These are phyloP conservation scores for Metschnikowia aberdeeniae DNA, from an alignment of 805 yeast genomes.

Conservation along the genomic window DNA sequence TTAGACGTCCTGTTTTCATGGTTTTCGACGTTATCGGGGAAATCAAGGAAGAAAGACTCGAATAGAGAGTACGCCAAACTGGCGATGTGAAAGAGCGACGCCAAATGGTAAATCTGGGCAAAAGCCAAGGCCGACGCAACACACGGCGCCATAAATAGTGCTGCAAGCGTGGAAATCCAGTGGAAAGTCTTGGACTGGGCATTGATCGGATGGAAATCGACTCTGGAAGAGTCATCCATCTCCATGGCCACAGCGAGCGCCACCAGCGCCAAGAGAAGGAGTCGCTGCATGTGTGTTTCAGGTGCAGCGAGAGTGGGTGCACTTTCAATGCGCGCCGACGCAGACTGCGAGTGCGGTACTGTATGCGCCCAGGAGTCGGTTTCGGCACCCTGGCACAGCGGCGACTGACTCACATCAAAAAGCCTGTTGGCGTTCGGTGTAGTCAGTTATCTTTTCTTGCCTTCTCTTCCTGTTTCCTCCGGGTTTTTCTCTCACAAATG, in stretches of 20 bases:
- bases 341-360: background rate
- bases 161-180: slow-evolving; percentile 51
- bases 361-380: background rate
- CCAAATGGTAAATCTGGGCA: slow-evolving; percentile 43
- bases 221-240: slow-evolving; percentile 26
- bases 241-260: slow-evolving; percentile 17
- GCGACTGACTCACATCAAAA: background rate
- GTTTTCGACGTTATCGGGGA: slow-evolving; percentile 57
- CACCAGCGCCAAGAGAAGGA: background rate
- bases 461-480: too few species aligned
- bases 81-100: slow-evolving; percentile 14
- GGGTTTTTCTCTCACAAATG: background rate
- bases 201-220: slow-evolving; percentile 42
- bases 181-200: slow-evolving; percentile 58
- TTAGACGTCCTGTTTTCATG: slow-evolving; percentile 65
- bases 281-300: background rate
- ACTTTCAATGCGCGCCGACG: background rate
- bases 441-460: too few species aligned
- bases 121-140: slow-evolving; percentile 50
- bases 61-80: slow-evolving; percentile 42
- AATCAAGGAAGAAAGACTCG: slow-evolving; percentile 55
- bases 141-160: slow-evolving; percentile 54
- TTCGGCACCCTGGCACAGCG: background rate
- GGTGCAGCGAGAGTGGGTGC: slow-evolving; percentile 1
- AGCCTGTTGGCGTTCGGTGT: too few species aligned